Percentiles rank a stretch among this genome's conserved stretches.
phyloP scores from a whole-genome alignment of 306 rosid species.

The Prinsepia uniflora region DNA sequence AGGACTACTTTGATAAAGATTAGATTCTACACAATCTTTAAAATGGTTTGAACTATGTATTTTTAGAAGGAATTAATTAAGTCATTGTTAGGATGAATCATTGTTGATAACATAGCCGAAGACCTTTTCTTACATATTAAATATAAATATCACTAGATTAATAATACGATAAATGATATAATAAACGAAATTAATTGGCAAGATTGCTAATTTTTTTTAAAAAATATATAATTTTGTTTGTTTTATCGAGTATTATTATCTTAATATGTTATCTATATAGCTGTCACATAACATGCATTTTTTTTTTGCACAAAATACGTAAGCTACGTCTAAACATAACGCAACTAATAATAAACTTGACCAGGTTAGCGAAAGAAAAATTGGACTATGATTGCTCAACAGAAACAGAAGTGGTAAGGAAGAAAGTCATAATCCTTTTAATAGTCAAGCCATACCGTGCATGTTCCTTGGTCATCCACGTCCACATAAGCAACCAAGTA shows the following conservation, averaged over 20 bases:
- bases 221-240: too few species aligned
- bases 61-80: background rate
- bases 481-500: background rate
- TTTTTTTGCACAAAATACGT: too few species aligned
- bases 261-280: too few species aligned
- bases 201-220: too few species aligned
- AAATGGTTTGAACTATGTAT: background rate
- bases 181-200: too few species aligned
- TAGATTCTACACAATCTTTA: background rate
- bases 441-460: background rate
- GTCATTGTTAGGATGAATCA: too few species aligned
- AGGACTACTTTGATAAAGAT: background rate
- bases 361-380: background rate
- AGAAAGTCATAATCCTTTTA: background rate
- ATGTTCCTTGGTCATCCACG: background rate
- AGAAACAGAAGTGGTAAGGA: background rate
- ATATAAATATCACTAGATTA: too few species aligned
- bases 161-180: too few species aligned
- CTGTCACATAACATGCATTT: too few species aligned
- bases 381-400: background rate
- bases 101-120: too few species aligned
- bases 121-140: too few species aligned
- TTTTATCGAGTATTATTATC: too few species aligned
- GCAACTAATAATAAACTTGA: background rate
- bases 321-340: background rate